Conservation (phyloP, 1,284 basidiomycete genomes). For the Sanghuangporus baumii region DNA sequence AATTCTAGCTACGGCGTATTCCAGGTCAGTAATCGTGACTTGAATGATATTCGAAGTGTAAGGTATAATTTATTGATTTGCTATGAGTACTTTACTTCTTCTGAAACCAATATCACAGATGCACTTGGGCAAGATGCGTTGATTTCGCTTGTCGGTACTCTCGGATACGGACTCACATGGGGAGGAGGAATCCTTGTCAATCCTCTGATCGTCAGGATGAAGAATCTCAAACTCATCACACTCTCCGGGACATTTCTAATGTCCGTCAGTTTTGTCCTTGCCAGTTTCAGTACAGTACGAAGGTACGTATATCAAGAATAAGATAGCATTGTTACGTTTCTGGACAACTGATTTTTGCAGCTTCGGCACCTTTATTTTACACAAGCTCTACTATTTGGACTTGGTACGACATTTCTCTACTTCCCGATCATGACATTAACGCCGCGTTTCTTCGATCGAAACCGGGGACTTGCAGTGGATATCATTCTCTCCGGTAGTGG, state of each 20-base stretch:
- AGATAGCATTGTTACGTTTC: not conserved
- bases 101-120: slow-evolving; percentile 31
- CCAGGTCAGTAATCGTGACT: slow-evolving; percentile 25
- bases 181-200: slow-evolving; percentile 42
- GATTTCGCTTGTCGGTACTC: slow-evolving; percentile 38
- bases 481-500: slow-evolving; percentile 37
- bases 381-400: slow-evolving; percentile 37
- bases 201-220: slow-evolving; percentile 32
- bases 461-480: slow-evolving; percentile 42
- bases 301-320: slow-evolving; percentile 22
- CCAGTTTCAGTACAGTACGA: slow-evolving; percentile 34
- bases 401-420: slow-evolving; percentile 40
- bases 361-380: slow-evolving; percentile 42
- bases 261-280: slow-evolving; percentile 37
- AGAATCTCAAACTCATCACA: slow-evolving; percentile 33
- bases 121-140: slow-evolving; percentile 36
- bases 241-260: slow-evolving; percentile 34
- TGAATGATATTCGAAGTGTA: not conserved
- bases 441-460: slow-evolving; percentile 39
- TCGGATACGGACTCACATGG: slow-evolving; percentile 42
- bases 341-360: slow-evolving; percentile 21
- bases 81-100: slow-evolving; percentile 40
- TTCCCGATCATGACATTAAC: slow-evolving; percentile 39
- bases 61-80: not conserved
- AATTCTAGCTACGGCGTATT: slow-evolving; percentile 35